phyloP scores from a whole-genome alignment of 352 stramenopile species.

The Halophytophthora batemanensis region DNA sequence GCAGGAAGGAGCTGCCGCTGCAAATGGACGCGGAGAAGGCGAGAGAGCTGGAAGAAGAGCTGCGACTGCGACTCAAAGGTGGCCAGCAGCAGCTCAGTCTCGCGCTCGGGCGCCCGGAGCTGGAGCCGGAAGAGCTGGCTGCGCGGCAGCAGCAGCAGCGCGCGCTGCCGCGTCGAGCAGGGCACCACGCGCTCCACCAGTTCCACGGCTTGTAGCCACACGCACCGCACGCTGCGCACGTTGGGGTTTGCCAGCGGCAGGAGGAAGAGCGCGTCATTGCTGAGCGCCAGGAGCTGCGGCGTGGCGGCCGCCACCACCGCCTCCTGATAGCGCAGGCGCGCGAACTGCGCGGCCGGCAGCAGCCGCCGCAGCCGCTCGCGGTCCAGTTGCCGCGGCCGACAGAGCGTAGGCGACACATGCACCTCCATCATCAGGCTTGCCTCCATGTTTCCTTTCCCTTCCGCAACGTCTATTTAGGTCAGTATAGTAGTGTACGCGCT shows the following conservation, averaged over 20 bases:
- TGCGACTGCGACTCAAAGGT: slow-evolving; percentile 64
- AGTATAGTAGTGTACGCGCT: slow-evolving; percentile 33
- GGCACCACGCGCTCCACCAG: slow-evolving; percentile 39
- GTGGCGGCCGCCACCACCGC: slow-evolving; percentile 38
- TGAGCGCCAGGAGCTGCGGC: slow-evolving; percentile 47
- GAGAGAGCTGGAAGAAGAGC: slow-evolving; percentile 49
- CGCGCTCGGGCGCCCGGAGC: slow-evolving; percentile 8
- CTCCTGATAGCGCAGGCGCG: slow-evolving; percentile 51
- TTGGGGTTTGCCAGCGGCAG: slow-evolving; percentile 36
- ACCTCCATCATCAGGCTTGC: too few relatives aligned
- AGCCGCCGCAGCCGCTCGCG: slow-evolving; percentile 43
- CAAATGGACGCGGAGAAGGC: slow-evolving; percentile 36
- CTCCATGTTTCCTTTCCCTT: too few relatives aligned
- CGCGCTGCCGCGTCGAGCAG: slow-evolving; percentile 29
- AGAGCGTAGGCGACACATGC: slow-evolving; percentile 54
- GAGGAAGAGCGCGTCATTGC: slow-evolving; percentile 36
- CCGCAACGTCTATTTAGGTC: slow-evolving; percentile 66
- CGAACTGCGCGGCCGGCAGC: slow-evolving; percentile 31
- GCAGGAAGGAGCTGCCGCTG: slow-evolving; percentile 23
- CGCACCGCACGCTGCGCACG: slow-evolving; percentile 7
- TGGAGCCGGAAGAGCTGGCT: slow-evolving; percentile 57
- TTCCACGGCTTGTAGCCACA: slow-evolving; percentile 26
- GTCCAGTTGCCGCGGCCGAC: slow-evolving; percentile 50
- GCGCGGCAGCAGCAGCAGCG: slow-evolving; percentile 39
- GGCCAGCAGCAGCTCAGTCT: slow-evolving; percentile 38